Percentiles rank a stretch among this genome's conserved stretches.
These are phyloP conservation scores for Colletotrichum orbiculare DNA, from an alignment of 2,329 filamentous ascomycete genomes.

Conservation along the genomic window DNA sequence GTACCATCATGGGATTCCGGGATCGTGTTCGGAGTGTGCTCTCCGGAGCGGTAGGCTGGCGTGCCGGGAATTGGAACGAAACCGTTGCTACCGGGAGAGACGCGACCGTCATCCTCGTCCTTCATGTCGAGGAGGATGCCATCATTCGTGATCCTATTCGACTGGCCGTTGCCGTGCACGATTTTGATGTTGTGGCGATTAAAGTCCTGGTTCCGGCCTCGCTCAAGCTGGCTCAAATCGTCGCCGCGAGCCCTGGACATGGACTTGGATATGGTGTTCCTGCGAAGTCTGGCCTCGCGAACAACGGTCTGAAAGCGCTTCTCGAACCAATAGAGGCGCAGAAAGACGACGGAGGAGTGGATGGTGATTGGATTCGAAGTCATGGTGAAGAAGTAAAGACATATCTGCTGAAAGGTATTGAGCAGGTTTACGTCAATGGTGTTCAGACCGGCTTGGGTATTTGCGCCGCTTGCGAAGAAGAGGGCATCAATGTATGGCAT, in stretches of 20 bases:
- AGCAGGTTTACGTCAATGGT: slow-evolving; percentile 76
- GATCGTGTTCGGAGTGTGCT: slow-evolving; percentile 19
- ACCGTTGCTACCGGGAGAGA: slow-evolving; percentile 36
- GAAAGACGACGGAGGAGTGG: slow-evolving; percentile 86
- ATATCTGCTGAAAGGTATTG: slow-evolving; percentile 78
- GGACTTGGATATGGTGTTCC: slow-evolving; percentile 73
- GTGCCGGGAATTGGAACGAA: slow-evolving; percentile 25
- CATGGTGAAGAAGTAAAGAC: slow-evolving; percentile 78
- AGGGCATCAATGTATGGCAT: slow-evolving; percentile 87
- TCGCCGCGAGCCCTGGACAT: slow-evolving; percentile 58
- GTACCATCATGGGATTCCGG: slow-evolving; percentile 11
- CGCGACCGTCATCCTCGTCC: slow-evolving; percentile 44
- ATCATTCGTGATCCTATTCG: slow-evolving; percentile 70
- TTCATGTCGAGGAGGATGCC: slow-evolving; percentile 62
- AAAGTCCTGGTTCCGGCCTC: slow-evolving; percentile 61
- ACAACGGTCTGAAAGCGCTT: slow-evolving; percentile 91
- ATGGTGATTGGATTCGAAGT: slow-evolving; percentile 86
- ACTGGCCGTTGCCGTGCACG: slow-evolving; percentile 66
- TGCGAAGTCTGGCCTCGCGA: slow-evolving; percentile 74
- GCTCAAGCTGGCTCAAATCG: slow-evolving; percentile 63
- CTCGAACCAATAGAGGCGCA: slow-evolving; percentile 98
- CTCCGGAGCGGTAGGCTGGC: slow-evolving; percentile 11
- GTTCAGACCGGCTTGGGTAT: slow-evolving; percentile 94
- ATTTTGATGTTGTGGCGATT: slow-evolving; percentile 69
- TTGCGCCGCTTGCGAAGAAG: slow-evolving; percentile 85